A percentile compares a stretch with the other conserved stretches of the same genome.
Evolutionary conservation across 345 rosid species (phyloP).

Genomic region (Brassica carinata): DNA sequence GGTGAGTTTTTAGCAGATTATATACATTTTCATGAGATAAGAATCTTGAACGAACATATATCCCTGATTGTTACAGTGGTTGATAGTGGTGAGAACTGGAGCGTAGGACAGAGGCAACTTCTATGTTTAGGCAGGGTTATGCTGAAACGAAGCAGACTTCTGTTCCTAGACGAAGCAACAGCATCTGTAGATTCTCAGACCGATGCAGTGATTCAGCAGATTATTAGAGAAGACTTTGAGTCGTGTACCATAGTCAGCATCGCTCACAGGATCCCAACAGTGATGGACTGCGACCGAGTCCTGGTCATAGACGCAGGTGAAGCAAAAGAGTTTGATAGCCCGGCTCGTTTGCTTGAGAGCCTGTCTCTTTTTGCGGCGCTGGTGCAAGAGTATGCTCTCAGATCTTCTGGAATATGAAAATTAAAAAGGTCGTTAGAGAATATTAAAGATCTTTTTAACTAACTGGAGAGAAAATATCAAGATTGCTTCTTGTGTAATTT

Average conservation of each 20-base stretch:
- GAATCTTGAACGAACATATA: neutral
- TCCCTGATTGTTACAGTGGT: constrained; percentile 52
- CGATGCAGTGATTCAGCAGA: constrained; percentile 80
- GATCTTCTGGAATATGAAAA: constrained; percentile 64
- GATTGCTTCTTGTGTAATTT: constrained; percentile 4
- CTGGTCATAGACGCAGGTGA: constrained; percentile 83
- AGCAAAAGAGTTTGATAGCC: constrained; percentile 79
- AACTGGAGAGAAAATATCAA: neutral
- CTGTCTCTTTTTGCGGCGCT: constrained; percentile 73
- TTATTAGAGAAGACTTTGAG: constrained; percentile 85
- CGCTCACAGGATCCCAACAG: constrained; percentile 95
- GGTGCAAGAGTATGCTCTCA: constrained; percentile 91
- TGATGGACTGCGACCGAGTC: constrained; percentile 92
- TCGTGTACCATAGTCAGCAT: constrained; percentile 88
- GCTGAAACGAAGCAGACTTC: constrained; percentile 76
- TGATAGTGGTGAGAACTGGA: constrained; percentile 97
- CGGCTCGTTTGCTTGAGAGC: constrained; percentile 67
- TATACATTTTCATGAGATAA: neutral
- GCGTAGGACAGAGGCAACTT: constrained; percentile 97
- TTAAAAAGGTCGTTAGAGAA: neutral
- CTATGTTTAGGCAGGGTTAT: constrained; percentile 87
- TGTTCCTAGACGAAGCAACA: constrained; percentile 95
- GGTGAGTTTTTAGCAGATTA: constrained; percentile 42
- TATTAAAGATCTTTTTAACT: neutral
- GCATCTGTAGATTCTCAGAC: constrained; percentile 96